Base-by-base conservation (phyloP, 192 early-diverging fungal genomes). In the Funneliformis geosporum region DNA sequence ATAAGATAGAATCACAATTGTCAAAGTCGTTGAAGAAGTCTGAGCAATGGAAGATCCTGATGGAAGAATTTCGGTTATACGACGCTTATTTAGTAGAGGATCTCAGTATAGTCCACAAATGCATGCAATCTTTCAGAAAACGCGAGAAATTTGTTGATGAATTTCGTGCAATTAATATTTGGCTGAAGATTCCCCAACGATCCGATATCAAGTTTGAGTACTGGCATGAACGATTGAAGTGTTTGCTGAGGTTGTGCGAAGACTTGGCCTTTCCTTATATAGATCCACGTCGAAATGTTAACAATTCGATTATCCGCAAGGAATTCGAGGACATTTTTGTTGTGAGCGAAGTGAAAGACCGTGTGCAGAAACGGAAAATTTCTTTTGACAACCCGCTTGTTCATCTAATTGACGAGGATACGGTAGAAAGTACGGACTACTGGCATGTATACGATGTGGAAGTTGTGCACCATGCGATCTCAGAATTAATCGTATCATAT, bases 11-110 rank as follows among this genome's bases (percentile, higher is more conserved):
- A n/a, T 62, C n/a, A 60, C 25, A 33, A 50, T 73, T 18, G 12
- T 40, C 16, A 12, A 12, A 59, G 25, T 3, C 28, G 10, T 47
- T 59, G 11, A 60, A 55, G 10, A 50, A 46, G 18, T 14, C 27
- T 59, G 46, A 27, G 14, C 2, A 59, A 28, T 73, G 43, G 43
- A 40, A 73, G 0, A 55, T 47, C 1, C 6, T 73, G 3, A 38
- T 55, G 21, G 7, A 62, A 76, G 59, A 76, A 18, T 60, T 64
- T n/a, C 28, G 9, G 23, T 62, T 76, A 76, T 76, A 76, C 62
- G 11, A 2, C 43, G 60, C 60, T 38, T 76, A 76, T 61, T 64
- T 76, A 25, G 25, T 42, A 18, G 23, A 16, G 40, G 75, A 76
- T 25, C 40, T 64, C 18, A 4, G 10, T 43, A 25, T 5, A 39